Conservation (phyloP, 495 filamentous ascomycete genomes). For the Symbiotaphrina buchneri region DNA sequence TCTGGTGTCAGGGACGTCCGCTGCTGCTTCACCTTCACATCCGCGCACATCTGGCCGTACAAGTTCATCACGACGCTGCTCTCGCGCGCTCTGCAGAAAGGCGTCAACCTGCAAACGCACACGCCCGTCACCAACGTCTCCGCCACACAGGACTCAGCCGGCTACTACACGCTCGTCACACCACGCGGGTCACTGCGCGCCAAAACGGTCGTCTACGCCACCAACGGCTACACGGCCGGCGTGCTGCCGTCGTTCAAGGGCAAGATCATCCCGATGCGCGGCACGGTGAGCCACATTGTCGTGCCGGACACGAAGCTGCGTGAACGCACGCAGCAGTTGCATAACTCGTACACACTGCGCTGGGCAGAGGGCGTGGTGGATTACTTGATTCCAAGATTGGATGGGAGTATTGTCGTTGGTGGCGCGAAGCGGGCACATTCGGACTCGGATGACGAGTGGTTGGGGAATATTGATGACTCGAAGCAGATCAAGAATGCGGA, state of each 20-base stretch:
- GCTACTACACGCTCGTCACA: conserved; percentile 5
- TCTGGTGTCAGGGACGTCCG: conserved; percentile 3
- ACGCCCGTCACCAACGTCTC: conserved; percentile 6
- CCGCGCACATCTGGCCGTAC: conserved; percentile 6
- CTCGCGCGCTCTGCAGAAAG: conserved; percentile 13
- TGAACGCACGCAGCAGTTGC: not conserved
- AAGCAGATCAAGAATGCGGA: conserved; percentile 16
- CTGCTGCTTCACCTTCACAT: not conserved
- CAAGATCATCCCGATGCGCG: conserved; percentile 6
- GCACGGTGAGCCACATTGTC: conserved; percentile 5
- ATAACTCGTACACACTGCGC: not conserved
- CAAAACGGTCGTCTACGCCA: conserved; percentile 8
- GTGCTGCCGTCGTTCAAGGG: conserved; percentile 6
- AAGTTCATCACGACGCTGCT: conserved; percentile 4
- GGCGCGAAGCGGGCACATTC: conserved; percentile 13
- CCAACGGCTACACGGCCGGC: conserved; percentile 8
- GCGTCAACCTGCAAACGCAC: conserved; percentile 6
- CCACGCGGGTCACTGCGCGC: conserved; percentile 7
- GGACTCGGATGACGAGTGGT: conserved; percentile 18
- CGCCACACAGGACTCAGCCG: not conserved
- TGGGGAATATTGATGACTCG: conserved; percentile 24
- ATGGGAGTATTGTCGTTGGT: conserved; percentile 11
- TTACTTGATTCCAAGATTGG: conserved; percentile 8
- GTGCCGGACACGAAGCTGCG: not conserved
- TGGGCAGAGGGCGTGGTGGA: conserved; percentile 2